Evolutionary conservation across 176 grass and related monocot species (phyloP), one percentile per base, ranked within the genome.

Genomic region (Aegilops umbellulata): DNA sequence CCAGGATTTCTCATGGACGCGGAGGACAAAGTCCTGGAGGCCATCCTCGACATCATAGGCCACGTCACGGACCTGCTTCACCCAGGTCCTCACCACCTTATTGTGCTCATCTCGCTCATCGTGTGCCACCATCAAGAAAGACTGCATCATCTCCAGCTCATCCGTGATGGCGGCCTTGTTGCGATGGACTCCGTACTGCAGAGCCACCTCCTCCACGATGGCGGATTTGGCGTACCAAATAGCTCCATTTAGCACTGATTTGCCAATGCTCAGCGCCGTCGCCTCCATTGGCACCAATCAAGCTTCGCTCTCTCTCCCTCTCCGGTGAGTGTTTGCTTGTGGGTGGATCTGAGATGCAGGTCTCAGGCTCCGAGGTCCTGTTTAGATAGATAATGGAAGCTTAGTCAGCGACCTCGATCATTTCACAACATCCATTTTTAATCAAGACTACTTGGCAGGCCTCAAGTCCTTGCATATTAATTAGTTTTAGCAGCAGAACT

Each of bases 141-240:
- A 32, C 20, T 61, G 76, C 84, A 87, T 87, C 76, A 81, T 87
- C 14, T 87, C 64, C 13, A 87, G 75, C 61, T 87, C 76, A 4
- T 44, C 76, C 1, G 44, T 80, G 85, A 87, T 31, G 5, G 81
- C 81, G 38, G 26, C 20, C 4, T 68, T 5, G 8, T 87, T 77
- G 3, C 69, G 35, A 32, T 73, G 61, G 0, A 86, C 84, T 20
- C 84, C 84, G 4, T 80, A 31, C 20, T 79, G 27, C 29, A 86
- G 38, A 7, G 75, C 84, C 41, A 80, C 78, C 74, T 86, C 76
- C 38, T 86, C 22, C 1, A 10, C 16, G 0, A 86, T 12, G 44
- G 41, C 27, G 16, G 42, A 68, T 61, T 5, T 29, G 46, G 62
- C 11, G n/a, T 14, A 16, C 14, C 0, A 12, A 80, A 8, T 1